Evolutionary conservation across 78 protist species (phyloP), one percentile per base, ranked within the genome.

Genomic region (Goniomonas avonlea): DNA sequence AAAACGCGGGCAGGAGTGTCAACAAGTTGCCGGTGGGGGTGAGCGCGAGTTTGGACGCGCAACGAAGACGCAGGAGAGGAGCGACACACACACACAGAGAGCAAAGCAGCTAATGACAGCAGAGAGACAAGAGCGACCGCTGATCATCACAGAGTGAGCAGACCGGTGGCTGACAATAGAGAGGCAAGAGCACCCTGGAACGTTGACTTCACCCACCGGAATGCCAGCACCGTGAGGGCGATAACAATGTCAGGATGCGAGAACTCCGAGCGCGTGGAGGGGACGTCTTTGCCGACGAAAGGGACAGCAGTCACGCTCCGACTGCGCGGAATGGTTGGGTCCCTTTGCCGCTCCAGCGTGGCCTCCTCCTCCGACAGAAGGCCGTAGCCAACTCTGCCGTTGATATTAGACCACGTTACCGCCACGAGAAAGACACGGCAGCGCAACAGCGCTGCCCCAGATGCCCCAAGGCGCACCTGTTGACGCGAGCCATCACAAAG

Each of bases 201-300:
- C n/a, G n/a, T n/a, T n/a, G n/a, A n/a, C n/a, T n/a, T n/a, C n/a
- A n/a, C n/a, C n/a, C n/a, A 80, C 17, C 84, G 77, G 69, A 80
- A 85, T 15, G 82, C 89, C 25, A 84, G 66, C 25, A 79, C 31
- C 8, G 83, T 61, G 25, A 84, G 77, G 2, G 82, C 88, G 18
- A 84, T 58, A 66, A 79, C 43, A 25, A 84, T 45, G 13, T 45
- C 50, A 40, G 90, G 90, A 29, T 86, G 85, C 21, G 90, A 65
- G 56, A 85, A 85, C 75, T 85, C 81, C 35, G 70, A 31, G 9
- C 43, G 23, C 55, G 25, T 39, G 25, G 82, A 70, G 7, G 91
- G 91, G 47, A 88, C 88, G 39, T 88, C 91, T 84, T 88, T 88
- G 66, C 87, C 91, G 27, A 88, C 87, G 63, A 83, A 88, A 15